Base-by-base conservation (phyloP, 345 rosid genomes). In the Hibiscus tridactylites region DNA sequence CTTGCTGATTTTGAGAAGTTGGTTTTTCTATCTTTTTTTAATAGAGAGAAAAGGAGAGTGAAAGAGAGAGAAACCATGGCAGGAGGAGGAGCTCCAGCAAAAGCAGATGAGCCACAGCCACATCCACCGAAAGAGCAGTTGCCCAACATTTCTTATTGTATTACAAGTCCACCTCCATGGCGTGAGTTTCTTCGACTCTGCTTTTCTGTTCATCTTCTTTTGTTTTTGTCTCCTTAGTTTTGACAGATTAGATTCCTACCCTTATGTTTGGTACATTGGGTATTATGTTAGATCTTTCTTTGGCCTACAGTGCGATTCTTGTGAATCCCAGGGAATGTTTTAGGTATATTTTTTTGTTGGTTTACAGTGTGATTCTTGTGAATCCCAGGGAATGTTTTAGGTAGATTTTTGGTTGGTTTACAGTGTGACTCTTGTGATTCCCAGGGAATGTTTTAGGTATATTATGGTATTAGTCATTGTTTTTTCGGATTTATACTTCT, bases 81-180 rank as follows among this genome's bases (percentile, higher is more conserved):
- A 28, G 86, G 87, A 69, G 87, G 85, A 71, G 88, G 56, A 37
- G 35, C 17, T 54, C 64, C 62, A 59, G 62, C 62, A 15, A 91
- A 91, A 84, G 21, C 80, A n/a, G 90, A 79, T 4, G 99, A 96
- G 81, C 99, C 96, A 50, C 93, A 83, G 69, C 85, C 96, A 19
- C 99, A 96, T 73, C 97, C 90, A 53, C 74, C 96, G 2, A 96
- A 90, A 80, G 97, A 91, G 79, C 99, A 91, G 79, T 94, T 96
- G 15, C 91, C 93, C 0, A 73, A 73, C 75, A 74, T 96, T 76
- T 80, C 85, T 71, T 92, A 64, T 31, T 96, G 99, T 87, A 87
- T 96, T 72, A 85, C 97, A 21, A 96, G 99, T 74, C 98, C 97
- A 60, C 99, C 99, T 72, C 95, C 87, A 70, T 96, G 95, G 97